These are phyloP conservation scores for Kwoniella mangroviensis DNA, from an alignment of 768 basidiomycete genomes.

Conservation along the genomic window DNA sequence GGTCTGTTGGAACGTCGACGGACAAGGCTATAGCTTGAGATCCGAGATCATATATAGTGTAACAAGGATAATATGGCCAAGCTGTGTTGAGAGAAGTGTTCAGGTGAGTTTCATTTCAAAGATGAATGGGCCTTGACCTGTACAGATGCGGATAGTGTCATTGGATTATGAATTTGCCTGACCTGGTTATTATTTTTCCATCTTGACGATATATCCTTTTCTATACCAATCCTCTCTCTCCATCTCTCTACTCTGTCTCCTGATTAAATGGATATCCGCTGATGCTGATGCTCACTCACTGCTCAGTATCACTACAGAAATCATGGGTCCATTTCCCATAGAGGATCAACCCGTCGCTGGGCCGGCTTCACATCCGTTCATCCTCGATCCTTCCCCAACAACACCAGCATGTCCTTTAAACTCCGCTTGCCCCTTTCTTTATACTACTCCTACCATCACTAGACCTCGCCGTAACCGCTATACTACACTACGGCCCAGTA, in stretches of 20 bases:
- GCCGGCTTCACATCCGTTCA: conserved; percentile 26
- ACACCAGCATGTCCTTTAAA: neutral
- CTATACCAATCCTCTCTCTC: neutral
- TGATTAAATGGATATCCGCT: neutral
- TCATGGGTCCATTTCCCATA: conserved; percentile 2
- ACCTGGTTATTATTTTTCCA: neutral
- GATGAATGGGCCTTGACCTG: neutral
- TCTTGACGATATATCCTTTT: neutral
- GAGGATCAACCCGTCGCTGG: conserved; percentile 32
- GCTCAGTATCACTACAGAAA: neutral
- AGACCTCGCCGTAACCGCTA: conserved; percentile 1
- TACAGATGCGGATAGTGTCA: neutral
- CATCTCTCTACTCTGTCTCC: neutral
- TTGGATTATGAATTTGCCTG: conserved; percentile 14
- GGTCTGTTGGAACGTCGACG: neutral
- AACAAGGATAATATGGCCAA: neutral
- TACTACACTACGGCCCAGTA: neutral
- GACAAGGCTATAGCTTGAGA: neutral
- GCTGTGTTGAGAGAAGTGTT: neutral
- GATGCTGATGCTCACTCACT: neutral
- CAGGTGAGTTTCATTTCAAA: neutral
- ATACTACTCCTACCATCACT: neutral
- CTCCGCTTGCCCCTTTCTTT: conserved; percentile 1
- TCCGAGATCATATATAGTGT: neutral
- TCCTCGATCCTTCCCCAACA: neutral